phyloP scores from a whole-genome alignment of 2,329 filamentous ascomycete genomes.

The Apiospora kogelbergensis region DNA sequence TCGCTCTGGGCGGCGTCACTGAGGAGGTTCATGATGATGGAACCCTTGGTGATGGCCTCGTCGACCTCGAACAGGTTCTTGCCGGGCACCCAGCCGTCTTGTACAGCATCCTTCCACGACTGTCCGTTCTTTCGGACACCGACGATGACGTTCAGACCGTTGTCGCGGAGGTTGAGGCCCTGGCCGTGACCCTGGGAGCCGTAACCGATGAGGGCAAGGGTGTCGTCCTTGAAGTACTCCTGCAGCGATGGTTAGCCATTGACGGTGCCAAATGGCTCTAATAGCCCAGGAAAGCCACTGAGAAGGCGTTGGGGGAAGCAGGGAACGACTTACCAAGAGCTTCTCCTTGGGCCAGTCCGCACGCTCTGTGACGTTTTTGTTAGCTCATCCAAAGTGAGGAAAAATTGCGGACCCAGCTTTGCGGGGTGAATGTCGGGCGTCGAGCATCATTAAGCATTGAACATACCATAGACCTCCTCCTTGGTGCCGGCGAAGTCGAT shows the following conservation, averaged over 20 bases:
- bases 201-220: conserved; percentile 97
- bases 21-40: conserved; percentile 99
- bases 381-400: conserved; percentile 12
- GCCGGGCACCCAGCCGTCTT: conserved; percentile 97
- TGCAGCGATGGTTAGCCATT: conserved; percentile 37
- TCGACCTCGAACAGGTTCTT: conserved; percentile 99
- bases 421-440: conserved; percentile 27
- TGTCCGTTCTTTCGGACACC: conserved; percentile 98
- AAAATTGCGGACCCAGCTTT: not conserved
- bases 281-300: not conserved
- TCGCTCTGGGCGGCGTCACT: conserved; percentile 96
- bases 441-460: too few species aligned
- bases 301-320: not conserved
- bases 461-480: conserved; percentile 86
- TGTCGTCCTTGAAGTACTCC: conserved; percentile 99
- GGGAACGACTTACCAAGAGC: conserved; percentile 72
- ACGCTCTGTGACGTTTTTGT: conserved; percentile 66
- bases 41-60: conserved; percentile 89
- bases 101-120: conserved; percentile 95
- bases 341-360: conserved; percentile 98
- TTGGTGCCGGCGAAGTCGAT: conserved; percentile 97
- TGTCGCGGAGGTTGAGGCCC: conserved; percentile 99
- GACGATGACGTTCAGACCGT: conserved; percentile 98
- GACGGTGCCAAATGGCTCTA: conserved; percentile 14
- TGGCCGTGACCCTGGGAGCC: conserved; percentile 97